A percentile compares a stretch with the other conserved stretches of the same genome.
These are phyloP conservation scores for Neonectria coccinea DNA, from an alignment of 2,329 filamentous ascomycete species.

Conservation along the genomic window DNA sequence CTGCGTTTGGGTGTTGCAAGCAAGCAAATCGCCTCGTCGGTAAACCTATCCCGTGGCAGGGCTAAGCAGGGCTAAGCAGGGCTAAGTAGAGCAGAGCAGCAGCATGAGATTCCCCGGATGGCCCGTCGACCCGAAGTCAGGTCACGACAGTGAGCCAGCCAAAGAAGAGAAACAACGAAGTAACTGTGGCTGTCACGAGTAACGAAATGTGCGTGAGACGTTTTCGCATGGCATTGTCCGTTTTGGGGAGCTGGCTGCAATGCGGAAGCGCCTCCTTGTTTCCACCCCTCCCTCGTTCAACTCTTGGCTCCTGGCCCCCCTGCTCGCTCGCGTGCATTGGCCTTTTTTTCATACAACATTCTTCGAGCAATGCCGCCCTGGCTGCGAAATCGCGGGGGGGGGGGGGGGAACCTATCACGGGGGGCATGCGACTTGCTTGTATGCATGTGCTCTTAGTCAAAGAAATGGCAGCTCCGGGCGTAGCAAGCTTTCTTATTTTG, in stretches of 20 bases:
- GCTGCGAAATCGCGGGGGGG: background rate
- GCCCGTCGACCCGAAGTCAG: background rate
- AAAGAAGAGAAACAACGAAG: background rate
- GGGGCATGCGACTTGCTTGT: background rate
- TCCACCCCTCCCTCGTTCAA: conserved; percentile 12
- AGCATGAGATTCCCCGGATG: conserved; percentile 2
- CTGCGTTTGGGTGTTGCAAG: background rate
- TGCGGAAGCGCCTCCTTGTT: conserved; percentile 5
- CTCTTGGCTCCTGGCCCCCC: background rate
- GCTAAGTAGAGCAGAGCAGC: background rate
- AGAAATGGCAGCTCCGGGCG: conserved; percentile 1
- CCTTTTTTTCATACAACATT: background rate
- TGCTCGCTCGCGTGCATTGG: conserved; percentile 22
- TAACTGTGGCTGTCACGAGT: background rate
- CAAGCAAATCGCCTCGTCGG: conserved; percentile 3
- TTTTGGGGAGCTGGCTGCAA: background rate
- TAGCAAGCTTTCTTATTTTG: background rate
- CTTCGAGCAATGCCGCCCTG: background rate
- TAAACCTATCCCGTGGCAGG: background rate
- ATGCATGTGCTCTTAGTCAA: conserved; percentile 12
- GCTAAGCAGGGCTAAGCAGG: background rate
- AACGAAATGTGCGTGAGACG: background rate
- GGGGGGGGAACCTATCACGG: conserved; percentile 1
- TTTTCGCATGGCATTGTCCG: background rate
- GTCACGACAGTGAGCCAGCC: background rate